Evolutionary conservation across 2,329 filamentous ascomycete species (phyloP).

Genomic region (Aspergillus aculeatus): DNA sequence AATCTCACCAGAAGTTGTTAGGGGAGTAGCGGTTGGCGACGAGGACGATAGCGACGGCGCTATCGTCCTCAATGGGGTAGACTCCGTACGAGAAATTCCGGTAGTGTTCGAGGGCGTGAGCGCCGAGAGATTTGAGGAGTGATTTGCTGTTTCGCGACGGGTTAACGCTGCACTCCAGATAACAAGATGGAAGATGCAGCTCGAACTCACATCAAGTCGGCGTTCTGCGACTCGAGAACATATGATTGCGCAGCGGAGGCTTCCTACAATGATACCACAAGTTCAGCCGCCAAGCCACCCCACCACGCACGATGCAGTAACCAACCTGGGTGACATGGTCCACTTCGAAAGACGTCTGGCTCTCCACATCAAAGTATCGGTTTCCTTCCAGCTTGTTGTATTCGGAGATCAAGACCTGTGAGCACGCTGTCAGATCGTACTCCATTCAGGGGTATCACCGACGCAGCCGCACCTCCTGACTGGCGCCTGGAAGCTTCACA

Average conservation of each 20-base stretch:
- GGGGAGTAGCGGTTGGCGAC: slow-evolving; percentile 97
- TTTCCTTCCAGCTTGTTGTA: slow-evolving; percentile 79
- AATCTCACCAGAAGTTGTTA: slow-evolving; percentile 84
- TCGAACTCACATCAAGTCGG: slow-evolving; percentile 72
- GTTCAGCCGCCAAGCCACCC: neutral
- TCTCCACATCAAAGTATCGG: slow-evolving; percentile 87
- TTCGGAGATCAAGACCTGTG: slow-evolving; percentile 72
- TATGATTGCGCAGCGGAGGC: slow-evolving; percentile 80
- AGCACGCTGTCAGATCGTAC: neutral
- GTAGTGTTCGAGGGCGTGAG: slow-evolving; percentile 86
- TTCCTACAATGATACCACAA: slow-evolving; percentile 55
- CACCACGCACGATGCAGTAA: neutral
- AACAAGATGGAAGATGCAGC: neutral
- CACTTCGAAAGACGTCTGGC: slow-evolving; percentile 82
- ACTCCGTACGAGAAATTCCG: slow-evolving; percentile 76
- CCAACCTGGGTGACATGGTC: slow-evolving; percentile 75
- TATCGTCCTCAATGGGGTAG: slow-evolving; percentile 75
- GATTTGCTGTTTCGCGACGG: slow-evolving; percentile 62
- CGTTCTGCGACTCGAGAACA: slow-evolving; percentile 70
- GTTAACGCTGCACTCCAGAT: neutral
- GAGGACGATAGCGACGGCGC: slow-evolving; percentile 74
- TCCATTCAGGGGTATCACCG: neutral
- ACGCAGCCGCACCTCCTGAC: slow-evolving; percentile 62
- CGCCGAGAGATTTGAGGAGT: slow-evolving; percentile 70
- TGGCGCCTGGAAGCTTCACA: slow-evolving; percentile 84